Percentiles rank a stretch among this genome's conserved stretches.
Evolutionary conservation across 2,329 filamentous ascomycete genomes (phyloP).

Genomic region (Epicoccum nigrum): DNA sequence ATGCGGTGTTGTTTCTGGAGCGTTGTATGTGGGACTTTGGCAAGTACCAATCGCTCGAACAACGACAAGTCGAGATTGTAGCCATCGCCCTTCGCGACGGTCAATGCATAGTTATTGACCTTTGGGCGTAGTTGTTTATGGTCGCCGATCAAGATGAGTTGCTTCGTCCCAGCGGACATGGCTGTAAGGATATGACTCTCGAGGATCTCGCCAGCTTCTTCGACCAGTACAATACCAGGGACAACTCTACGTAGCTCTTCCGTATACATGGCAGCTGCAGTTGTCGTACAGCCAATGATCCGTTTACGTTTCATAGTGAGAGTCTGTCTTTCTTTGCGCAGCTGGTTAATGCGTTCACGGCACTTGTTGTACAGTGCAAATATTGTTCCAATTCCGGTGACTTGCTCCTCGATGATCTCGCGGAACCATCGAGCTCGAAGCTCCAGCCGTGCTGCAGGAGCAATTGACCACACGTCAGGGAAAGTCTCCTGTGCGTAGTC

Average conservation of each 20-base stretch:
- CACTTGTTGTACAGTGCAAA: conserved; percentile 52
- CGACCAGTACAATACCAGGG: conserved; percentile 68
- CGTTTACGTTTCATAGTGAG: conserved; percentile 57
- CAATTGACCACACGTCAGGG: conserved; percentile 60
- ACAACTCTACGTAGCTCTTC: conserved; percentile 59
- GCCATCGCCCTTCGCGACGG: conserved; percentile 67
- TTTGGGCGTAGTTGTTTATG: conserved; percentile 76
- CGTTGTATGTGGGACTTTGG: conserved; percentile 60
- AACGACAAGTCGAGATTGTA: conserved; percentile 71
- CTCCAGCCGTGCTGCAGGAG: conserved; percentile 42
- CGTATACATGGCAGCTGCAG: conserved; percentile 68
- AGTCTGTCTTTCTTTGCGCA: conserved; percentile 34
- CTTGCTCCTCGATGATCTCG: conserved; percentile 56
- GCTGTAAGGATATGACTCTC: conserved; percentile 71
- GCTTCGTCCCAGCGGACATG: conserved; percentile 61
- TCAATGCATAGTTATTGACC: conserved; percentile 64
- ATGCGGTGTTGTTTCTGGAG: conserved; percentile 71
- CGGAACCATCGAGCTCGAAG: conserved; percentile 40
- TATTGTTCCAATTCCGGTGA: conserved; percentile 49
- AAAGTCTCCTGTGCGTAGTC: conserved; percentile 34
- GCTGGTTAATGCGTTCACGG: conserved; percentile 48
- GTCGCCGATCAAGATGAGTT: conserved; percentile 74
- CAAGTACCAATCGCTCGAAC: conserved; percentile 69
- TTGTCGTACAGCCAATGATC: conserved; percentile 75
- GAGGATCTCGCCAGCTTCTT: conserved; percentile 76